Percentiles rank a stretch among this genome's conserved stretches.
phyloP scores from a whole-genome alignment of 2,329 filamentous ascomycete genomes.

The Colletotrichum cordylinicola region DNA sequence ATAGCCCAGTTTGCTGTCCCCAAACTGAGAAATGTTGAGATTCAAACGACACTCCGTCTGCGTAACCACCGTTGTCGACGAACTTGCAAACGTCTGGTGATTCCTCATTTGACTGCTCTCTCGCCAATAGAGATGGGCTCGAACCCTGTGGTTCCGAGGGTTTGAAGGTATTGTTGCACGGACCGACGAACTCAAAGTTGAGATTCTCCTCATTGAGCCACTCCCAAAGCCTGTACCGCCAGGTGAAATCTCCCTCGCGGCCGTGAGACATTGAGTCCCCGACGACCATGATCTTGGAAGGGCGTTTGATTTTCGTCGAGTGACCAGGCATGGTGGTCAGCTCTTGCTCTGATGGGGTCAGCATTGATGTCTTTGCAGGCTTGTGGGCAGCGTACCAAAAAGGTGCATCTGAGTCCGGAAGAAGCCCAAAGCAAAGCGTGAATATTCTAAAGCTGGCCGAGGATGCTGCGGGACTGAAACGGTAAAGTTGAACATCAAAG shows the following conservation, averaged over 20 bases:
- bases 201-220: slow-evolving; percentile 36
- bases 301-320: neutral
- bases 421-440: neutral
- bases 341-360: neutral
- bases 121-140: slow-evolving; percentile 19
- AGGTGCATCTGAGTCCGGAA: neutral
- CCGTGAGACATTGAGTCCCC: slow-evolving; percentile 46
- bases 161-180: slow-evolving; percentile 38
- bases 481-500: neutral
- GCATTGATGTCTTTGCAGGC: neutral
- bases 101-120: neutral
- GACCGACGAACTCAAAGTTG: slow-evolving; percentile 37
- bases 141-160: neutral
- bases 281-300: slow-evolving; percentile 35
- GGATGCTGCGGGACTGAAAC: neutral
- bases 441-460: neutral
- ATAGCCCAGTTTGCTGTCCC: slow-evolving; percentile 37
- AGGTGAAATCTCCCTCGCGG: slow-evolving; percentile 45
- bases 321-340: neutral
- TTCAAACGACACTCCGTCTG: slow-evolving; percentile 31
- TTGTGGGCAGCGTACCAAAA: neutral
- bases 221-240: slow-evolving; percentile 46
- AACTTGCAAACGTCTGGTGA: neutral
- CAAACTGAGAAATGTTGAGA: slow-evolving; percentile 37
- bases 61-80: slow-evolving; percentile 34